Evolutionary conservation across 257 asterid species (phyloP).

Genomic region (Prunella vulgaris): DNA sequence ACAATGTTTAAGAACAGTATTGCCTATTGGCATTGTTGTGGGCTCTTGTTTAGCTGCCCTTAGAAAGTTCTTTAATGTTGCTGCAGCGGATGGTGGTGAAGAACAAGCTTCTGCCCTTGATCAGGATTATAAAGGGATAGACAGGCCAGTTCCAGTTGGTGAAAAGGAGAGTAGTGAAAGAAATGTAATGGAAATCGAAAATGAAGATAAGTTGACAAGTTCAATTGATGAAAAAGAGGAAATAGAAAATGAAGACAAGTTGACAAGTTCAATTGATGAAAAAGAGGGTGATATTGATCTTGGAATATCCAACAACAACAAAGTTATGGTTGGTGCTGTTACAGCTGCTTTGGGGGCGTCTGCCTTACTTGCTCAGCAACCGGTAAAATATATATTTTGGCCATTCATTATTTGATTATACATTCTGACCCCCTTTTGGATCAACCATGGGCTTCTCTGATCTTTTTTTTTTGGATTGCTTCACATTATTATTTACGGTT

Average conservation of each 20-base stretch:
- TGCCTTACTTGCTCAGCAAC: constrained; percentile 64
- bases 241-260: constrained; percentile 16
- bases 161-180: constrained; percentile 25
- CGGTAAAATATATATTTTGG: constrained; percentile 38
- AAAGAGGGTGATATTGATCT: constrained; percentile 30
- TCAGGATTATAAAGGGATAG: constrained; percentile 25
- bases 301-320: constrained; percentile 31
- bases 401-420: not conserved
- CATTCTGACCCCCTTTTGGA: constrained; percentile 17
- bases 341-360: constrained; percentile 98
- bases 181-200: constrained; percentile 16
- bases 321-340: constrained; percentile 75
- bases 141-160: constrained; percentile 26
- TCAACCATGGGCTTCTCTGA: too few relatives aligned
- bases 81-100: constrained; percentile 36
- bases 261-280: constrained; percentile 25
- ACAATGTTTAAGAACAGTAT: constrained; percentile 47
- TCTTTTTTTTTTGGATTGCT: not conserved
- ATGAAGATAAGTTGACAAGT: constrained; percentile 17
- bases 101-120: constrained; percentile 30
- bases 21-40: constrained; percentile 86
- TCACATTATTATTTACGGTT: not conserved
- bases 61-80: constrained; percentile 56
- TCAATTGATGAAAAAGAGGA: constrained; percentile 21
- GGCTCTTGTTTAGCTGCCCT: constrained; percentile 83